Conservation (phyloP, 2,329 filamentous ascomycete genomes). For the Blastomyces silverae region DNA sequence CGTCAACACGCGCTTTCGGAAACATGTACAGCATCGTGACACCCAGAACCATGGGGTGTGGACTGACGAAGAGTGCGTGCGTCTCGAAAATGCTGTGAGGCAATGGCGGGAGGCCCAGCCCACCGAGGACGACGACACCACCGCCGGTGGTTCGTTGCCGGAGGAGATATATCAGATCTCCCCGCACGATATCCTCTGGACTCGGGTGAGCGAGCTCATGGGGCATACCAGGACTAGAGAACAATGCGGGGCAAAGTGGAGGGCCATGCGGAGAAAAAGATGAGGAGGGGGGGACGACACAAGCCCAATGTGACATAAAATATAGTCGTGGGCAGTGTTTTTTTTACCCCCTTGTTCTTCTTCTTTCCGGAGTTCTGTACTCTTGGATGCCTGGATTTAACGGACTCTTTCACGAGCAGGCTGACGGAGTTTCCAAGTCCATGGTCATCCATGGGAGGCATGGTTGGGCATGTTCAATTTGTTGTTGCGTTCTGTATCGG, state of each 20-base stretch:
- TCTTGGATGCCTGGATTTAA: not conserved
- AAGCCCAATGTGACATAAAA: not conserved
- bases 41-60: constrained; percentile 35
- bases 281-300: not conserved
- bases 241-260: constrained; percentile 26
- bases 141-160: constrained; percentile 21
- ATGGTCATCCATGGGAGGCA: too few relatives aligned
- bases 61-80: constrained; percentile 30
- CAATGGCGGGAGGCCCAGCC: constrained; percentile 23
- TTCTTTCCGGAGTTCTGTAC: not conserved
- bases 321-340: not conserved
- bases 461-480: not conserved
- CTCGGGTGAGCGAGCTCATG: constrained; percentile 23
- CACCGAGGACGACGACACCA: constrained; percentile 22
- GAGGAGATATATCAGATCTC: constrained; percentile 28
- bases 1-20: constrained; percentile 41
- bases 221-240: constrained; percentile 21
- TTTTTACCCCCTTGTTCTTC: not conserved
- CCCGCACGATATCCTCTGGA: constrained; percentile 18
- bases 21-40: constrained; percentile 34
- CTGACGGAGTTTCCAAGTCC: too few relatives aligned
- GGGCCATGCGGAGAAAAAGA: constrained; percentile 19
- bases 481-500: not conserved
- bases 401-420: too few relatives aligned
- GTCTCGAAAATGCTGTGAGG: constrained; percentile 28